Evolutionary conservation across 768 basidiomycete genomes (phyloP).

Genomic region (Lyophyllum decastes): DNA sequence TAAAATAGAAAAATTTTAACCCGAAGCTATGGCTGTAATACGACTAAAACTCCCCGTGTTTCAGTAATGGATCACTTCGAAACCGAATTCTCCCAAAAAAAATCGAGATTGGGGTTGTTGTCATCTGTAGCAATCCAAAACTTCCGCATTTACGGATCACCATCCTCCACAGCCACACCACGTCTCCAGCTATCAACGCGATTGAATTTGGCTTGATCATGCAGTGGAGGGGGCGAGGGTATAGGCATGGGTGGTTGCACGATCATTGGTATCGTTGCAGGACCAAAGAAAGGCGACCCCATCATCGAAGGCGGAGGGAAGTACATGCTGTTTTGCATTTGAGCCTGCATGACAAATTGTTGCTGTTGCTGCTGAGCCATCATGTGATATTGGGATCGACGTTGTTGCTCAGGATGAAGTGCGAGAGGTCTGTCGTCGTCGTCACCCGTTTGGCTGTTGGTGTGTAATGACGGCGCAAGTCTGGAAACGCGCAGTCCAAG

Average conservation of each 20-base stretch:
- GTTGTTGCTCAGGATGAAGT: slow-evolving; percentile 78
- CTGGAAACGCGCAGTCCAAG: slow-evolving; percentile 70
- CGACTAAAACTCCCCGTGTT: not conserved
- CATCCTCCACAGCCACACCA: slow-evolving; percentile 68
- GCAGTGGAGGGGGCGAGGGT: slow-evolving; percentile 64
- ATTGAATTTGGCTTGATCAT: slow-evolving; percentile 66
- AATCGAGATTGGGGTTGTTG: not conserved
- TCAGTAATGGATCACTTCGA: not conserved
- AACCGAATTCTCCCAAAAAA: not conserved
- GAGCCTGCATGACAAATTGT: slow-evolving; percentile 75
- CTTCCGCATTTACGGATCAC: slow-evolving; percentile 31
- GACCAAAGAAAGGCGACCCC: slow-evolving; percentile 65
- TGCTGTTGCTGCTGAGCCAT: slow-evolving; percentile 58
- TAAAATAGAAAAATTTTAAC: slow-evolving; percentile 5
- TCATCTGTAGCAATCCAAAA: not conserved
- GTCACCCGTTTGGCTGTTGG: slow-evolving; percentile 36
- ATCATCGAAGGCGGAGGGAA: slow-evolving; percentile 70
- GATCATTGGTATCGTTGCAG: slow-evolving; percentile 55
- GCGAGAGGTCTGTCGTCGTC: slow-evolving; percentile 76
- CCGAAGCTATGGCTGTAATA: slow-evolving; percentile 2
- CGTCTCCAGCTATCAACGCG: slow-evolving; percentile 82
- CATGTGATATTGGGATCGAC: slow-evolving; percentile 67
- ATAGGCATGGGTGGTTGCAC: slow-evolving; percentile 43
- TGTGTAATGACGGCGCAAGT: slow-evolving; percentile 27
- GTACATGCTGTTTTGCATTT: slow-evolving; percentile 75